Conservation (phyloP, 108 stramenopile species). For the Skeletonema tropicum region DNA sequence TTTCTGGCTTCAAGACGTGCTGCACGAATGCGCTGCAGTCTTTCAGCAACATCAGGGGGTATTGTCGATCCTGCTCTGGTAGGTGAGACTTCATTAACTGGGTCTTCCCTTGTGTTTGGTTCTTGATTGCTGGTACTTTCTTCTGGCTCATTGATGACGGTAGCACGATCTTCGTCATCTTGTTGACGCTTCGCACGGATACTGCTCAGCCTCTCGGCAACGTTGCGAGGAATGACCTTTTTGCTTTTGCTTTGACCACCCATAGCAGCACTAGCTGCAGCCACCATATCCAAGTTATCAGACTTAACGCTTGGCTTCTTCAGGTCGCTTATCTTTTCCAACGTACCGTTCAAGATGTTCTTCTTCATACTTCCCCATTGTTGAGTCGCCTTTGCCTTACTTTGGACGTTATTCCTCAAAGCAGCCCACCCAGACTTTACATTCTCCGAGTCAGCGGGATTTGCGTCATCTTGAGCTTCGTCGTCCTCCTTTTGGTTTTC, state of each 20-base stretch:
- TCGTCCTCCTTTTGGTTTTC: conserved; percentile 42
- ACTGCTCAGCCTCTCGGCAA: conserved; percentile 8
- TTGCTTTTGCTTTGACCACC: background rate
- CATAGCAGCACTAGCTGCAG: background rate
- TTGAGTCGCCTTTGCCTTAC: conserved; percentile 14
- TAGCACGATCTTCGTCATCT: background rate
- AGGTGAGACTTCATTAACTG: background rate
- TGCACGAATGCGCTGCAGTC: conserved; percentile 16
- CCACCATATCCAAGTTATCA: background rate
- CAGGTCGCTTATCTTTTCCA: background rate
- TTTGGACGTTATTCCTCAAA: conserved; percentile 18
- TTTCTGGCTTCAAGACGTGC: conserved; percentile 1
- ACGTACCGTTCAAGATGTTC: conserved; percentile 10
- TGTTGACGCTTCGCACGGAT: conserved; percentile 10
- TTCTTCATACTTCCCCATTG: conserved; percentile 25
- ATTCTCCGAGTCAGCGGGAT: conserved; percentile 1
- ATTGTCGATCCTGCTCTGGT: background rate
- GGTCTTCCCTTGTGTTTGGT: background rate
- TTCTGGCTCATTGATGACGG: background rate
- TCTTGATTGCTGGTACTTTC: background rate
- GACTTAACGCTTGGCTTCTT: background rate
- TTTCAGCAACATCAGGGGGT: conserved; percentile 12
- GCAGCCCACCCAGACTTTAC: conserved; percentile 22
- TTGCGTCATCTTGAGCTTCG: conserved; percentile 5
- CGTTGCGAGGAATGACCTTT: conserved; percentile 7